Evolutionary conservation across 768 basidiomycete genomes (phyloP).

Genomic region (Filobasidium floriforme): DNA sequence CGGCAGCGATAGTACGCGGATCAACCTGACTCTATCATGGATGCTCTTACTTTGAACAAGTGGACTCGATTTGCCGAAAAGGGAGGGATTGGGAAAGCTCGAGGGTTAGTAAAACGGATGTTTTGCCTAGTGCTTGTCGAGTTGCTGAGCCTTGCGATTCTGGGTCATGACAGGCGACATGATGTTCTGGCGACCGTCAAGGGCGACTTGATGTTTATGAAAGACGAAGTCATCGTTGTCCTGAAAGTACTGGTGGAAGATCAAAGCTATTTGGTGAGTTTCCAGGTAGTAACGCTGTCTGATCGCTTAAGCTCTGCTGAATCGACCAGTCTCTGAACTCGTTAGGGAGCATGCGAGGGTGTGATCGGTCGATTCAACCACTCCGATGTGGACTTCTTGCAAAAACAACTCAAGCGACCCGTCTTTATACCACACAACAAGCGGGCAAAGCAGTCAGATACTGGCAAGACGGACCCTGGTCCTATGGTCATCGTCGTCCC

Average conservation of each 20-base stretch:
- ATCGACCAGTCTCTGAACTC: not conserved
- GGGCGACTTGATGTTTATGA: slow-evolving; percentile 23
- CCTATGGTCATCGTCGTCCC: slow-evolving; percentile 1
- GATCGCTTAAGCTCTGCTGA: not conserved
- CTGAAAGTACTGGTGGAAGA: slow-evolving; percentile 16
- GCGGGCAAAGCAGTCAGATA: not conserved
- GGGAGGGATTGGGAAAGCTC: slow-evolving; percentile 20
- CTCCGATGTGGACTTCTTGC: slow-evolving; percentile 1
- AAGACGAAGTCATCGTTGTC: slow-evolving; percentile 20
- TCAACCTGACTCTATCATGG: not conserved
- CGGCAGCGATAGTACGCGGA: not conserved
- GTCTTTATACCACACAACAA: slow-evolving; percentile 1
- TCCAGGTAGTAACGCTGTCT: not conserved
- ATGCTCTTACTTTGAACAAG: slow-evolving; percentile 14
- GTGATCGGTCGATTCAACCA: slow-evolving; percentile 21
- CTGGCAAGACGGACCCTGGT: not conserved
- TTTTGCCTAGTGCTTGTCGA: not conserved
- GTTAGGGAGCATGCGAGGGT: slow-evolving; percentile 21
- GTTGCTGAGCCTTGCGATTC: not conserved
- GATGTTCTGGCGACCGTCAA: slow-evolving; percentile 12
- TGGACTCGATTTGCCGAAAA: slow-evolving; percentile 20
- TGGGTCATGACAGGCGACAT: not conserved
- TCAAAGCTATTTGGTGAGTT: slow-evolving; percentile 15
- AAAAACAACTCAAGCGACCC: slow-evolving; percentile 7
- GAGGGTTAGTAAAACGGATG: slow-evolving; percentile 16